Evolutionary conservation across 306 rosid genomes (phyloP).

Genomic region (Casuarina glauca): DNA sequence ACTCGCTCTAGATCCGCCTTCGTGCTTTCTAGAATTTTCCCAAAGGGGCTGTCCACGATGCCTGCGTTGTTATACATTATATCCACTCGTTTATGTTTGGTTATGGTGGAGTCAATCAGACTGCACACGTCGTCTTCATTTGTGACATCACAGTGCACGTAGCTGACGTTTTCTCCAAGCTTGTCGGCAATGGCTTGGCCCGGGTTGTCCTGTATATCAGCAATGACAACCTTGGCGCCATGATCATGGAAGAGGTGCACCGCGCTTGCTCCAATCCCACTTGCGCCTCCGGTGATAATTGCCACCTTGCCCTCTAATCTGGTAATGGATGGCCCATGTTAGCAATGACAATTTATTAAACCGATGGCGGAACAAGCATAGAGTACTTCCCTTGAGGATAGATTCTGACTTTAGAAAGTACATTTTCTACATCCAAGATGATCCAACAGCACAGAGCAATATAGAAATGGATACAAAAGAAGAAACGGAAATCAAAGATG

Average conservation of each 20-base stretch:
- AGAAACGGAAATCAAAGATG: too few relatives aligned
- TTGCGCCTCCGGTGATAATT: conserved; percentile 44
- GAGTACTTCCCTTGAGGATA: neutral
- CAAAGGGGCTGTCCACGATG: conserved; percentile 18
- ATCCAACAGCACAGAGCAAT: too few relatives aligned
- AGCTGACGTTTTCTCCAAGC: conserved; percentile 29
- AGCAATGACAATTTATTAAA: neutral
- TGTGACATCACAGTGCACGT: conserved; percentile 33
- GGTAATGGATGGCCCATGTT: neutral
- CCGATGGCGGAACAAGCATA: neutral
- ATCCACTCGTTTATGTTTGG: conserved; percentile 25
- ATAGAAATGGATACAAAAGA: too few relatives aligned
- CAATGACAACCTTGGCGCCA: conserved; percentile 37
- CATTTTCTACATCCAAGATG: too few relatives aligned
- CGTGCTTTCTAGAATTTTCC: conserved; percentile 21
- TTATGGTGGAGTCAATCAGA: conserved; percentile 27
- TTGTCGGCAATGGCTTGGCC: conserved; percentile 30
- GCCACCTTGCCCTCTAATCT: conserved; percentile 39
- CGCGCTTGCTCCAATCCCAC: conserved; percentile 41
- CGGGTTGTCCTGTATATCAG: conserved; percentile 36
- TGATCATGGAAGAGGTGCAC: conserved; percentile 31
- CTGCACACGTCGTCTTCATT: conserved; percentile 30
- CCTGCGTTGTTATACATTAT: conserved; percentile 45
- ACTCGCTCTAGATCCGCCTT: conserved; percentile 23
- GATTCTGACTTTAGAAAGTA: too few relatives aligned